Percentiles rank a stretch among this genome's conserved stretches.
phyloP scores from a whole-genome alignment of 192 early-diverging fungal genomes.

The Haplosporangium gracile region DNA sequence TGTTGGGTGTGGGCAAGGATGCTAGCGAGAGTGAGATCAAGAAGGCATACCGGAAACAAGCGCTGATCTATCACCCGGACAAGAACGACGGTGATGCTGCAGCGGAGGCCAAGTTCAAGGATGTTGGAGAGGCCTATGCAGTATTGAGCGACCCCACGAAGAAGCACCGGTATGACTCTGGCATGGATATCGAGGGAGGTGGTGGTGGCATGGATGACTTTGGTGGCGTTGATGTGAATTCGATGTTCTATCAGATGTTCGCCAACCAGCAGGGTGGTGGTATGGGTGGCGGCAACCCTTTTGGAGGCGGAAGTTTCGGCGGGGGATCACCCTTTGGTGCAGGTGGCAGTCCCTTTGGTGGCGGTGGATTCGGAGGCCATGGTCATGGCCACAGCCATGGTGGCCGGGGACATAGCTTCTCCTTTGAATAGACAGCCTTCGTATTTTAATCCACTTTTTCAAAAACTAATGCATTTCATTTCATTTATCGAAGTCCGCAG shows the following conservation, averaged over 20 bases:
- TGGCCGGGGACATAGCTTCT: conserved; percentile 53
- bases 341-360: conserved; percentile 33
- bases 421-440: conserved; percentile 57
- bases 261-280: conserved; percentile 52
- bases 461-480: neutral
- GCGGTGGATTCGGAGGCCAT: conserved; percentile 44
- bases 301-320: conserved; percentile 32
- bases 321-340: conserved; percentile 56
- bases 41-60: conserved; percentile 87
- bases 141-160: conserved; percentile 86
- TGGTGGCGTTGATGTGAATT: conserved; percentile 71
- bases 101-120: conserved; percentile 87
- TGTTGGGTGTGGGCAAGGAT: conserved; percentile 81
- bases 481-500: neutral
- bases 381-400: conserved; percentile 32
- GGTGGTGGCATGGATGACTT: conserved; percentile 52
- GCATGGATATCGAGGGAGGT: conserved; percentile 82
- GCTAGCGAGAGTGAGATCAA: conserved; percentile 87
- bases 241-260: conserved; percentile 69
- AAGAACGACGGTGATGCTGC: conserved; percentile 80
- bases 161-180: conserved; percentile 84
- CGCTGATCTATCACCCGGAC: conserved; percentile 93
- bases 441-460: neutral
- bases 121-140: conserved; percentile 84
- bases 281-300: conserved; percentile 11